phyloP scores from a whole-genome alignment of 1,139 yeast genomes.

The Wickerhamiella infanticola region DNA sequence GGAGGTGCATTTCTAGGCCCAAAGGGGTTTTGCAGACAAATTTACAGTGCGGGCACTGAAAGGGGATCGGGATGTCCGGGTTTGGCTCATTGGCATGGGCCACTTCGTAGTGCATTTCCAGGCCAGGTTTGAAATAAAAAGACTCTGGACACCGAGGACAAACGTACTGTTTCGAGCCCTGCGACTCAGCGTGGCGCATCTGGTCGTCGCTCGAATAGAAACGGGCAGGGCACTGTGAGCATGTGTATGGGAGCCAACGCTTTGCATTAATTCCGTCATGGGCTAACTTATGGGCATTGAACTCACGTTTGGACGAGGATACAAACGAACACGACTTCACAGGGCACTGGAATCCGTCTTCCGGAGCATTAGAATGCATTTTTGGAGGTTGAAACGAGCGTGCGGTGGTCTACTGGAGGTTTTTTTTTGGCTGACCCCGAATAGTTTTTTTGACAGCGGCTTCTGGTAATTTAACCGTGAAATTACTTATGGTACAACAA shows the following conservation, averaged over 20 bases:
- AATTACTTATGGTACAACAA: too few species aligned
- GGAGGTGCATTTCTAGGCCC: constrained; percentile 1
- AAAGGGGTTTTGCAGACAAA: background rate
- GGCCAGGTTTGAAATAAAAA: background rate
- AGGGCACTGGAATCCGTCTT: background rate
- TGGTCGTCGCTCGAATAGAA: background rate
- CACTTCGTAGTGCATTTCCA: background rate
- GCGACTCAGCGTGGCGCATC: background rate
- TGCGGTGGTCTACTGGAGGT: too few species aligned
- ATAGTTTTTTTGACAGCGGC: too few species aligned
- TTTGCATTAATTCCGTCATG: constrained; percentile 1
- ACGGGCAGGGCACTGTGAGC: background rate
- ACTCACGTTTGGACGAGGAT: background rate
- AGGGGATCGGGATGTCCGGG: background rate
- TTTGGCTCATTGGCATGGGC: background rate
- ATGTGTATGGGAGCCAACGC: constrained; percentile 1
- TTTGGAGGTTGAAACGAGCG: too few species aligned
- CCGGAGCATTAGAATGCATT: background rate
- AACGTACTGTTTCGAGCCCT: background rate
- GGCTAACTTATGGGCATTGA: background rate
- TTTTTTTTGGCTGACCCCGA: too few species aligned
- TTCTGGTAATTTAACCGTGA: too few species aligned
- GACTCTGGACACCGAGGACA: background rate
- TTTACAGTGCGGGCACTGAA: background rate
- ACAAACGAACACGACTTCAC: background rate